Base-by-base conservation (phyloP, 2,329 filamentous ascomycete species). In the Cyanodermella asteris region DNA sequence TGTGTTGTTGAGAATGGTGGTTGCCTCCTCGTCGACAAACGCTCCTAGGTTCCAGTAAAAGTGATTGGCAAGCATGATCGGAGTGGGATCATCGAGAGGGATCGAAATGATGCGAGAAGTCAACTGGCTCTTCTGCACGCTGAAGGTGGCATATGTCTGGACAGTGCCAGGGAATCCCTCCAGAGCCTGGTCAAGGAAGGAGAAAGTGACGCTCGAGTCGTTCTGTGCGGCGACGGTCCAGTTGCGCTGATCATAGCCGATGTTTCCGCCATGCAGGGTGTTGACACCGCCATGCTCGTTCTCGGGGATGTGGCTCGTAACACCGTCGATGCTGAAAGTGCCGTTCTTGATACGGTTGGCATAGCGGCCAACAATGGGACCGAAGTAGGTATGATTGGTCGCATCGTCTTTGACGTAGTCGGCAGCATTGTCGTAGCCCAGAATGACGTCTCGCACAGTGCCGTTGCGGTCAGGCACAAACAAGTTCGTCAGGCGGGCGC, bases 291-390 rank as follows among this genome's bases (percentile, higher is more conserved):
- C 43, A 22, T 62, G 46, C 35, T 64, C 60, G 34, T 62, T 64
- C 23, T 48, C 44, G 1, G 55, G 49, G 16, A 61, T 50, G 15
- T 61, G 44, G 31, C 55, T 62, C 4, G 42, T 47, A 11, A 45
- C 35, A 12, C 48, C 52, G 26, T 59, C 52, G 28, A 64, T 44
- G 13, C 47, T 46, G 40, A 64, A 64, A 4, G 59, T 62, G 25
- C 57, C 56, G 30, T 64, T 64, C 45, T 55, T 61, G 41, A 61
- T 61, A 19, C 58, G 53, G 37, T 62, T 62, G 28, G 57, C 58
- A 42, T 61, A 62, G 23, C 57, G 51, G 28, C 58, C 58, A 9
- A 58, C 54, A 5, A 55, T 40, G 3, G 55, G 40, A 11, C 54
- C 55, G 31, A 55, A 56, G 41, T 44, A 57, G 24, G 51, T 58